Evolutionary conservation across 2,329 filamentous ascomycete genomes (phyloP).

Genomic region (Karstenula rhodostoma): DNA sequence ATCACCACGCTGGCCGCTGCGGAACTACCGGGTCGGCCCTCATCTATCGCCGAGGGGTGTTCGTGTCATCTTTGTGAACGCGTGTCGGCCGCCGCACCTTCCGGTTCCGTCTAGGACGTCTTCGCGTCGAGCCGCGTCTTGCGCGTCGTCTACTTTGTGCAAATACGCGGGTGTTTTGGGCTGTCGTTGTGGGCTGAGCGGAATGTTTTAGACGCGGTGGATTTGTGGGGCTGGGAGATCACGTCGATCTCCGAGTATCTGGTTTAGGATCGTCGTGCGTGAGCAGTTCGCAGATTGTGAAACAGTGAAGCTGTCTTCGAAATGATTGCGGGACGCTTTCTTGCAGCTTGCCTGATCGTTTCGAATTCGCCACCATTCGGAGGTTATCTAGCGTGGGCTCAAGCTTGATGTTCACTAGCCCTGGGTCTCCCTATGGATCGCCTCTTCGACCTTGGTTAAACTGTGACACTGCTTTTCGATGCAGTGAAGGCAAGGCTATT

Average conservation of each 20-base stretch:
- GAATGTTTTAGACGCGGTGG: not conserved
- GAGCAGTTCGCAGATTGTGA: not conserved
- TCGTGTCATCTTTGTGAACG: not conserved
- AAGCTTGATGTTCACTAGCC: not conserved
- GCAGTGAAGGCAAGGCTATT: not conserved
- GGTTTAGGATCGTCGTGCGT: slow-evolving; percentile 6
- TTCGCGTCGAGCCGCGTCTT: not conserved
- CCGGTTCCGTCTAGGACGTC: not conserved
- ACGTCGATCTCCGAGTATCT: slow-evolving; percentile 1
- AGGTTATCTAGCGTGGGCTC: no score
- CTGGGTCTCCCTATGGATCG: no score
- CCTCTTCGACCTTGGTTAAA: no score
- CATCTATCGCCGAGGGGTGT: not conserved
- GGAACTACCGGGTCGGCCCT: slow-evolving; percentile 1
- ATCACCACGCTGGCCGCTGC: not conserved
- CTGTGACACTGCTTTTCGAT: not conserved
- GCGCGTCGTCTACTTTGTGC: not conserved
- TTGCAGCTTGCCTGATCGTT: not conserved
- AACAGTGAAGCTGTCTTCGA: not conserved
- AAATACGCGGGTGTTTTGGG: not conserved
- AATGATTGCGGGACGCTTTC: not conserved
- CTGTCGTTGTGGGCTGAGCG: not conserved
- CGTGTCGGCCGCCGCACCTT: not conserved
- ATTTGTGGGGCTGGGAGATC: slow-evolving; percentile 7
- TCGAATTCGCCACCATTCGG: no score